phyloP scores from a whole-genome alignment of 208 protist genomes.

The Leishmania amazonensis region DNA sequence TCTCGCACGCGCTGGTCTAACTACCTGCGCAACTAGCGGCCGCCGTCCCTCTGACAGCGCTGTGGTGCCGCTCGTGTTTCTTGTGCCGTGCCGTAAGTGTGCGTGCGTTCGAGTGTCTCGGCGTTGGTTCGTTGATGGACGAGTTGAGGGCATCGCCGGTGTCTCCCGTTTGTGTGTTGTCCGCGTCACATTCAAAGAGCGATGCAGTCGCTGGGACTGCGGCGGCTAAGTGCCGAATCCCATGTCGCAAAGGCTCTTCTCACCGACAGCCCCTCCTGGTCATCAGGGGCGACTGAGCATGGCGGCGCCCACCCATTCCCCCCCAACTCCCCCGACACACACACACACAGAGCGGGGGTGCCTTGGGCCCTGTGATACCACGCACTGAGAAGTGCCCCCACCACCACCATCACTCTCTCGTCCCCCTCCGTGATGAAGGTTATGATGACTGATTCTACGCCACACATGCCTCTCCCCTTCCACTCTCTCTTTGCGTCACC shows the following conservation, averaged over 20 bases:
- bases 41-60: not conserved
- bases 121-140: not conserved
- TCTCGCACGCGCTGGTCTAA: conserved; percentile 90
- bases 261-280: not conserved
- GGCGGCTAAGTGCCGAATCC: not conserved
- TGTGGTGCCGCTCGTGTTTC: not conserved
- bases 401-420: not conserved
- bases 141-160: not conserved
- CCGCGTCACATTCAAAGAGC: not conserved
- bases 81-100: not conserved
- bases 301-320: not conserved
- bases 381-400: not conserved
- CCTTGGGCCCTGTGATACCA: not conserved
- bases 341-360: no score
- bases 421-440: not conserved
- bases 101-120: not conserved
- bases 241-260: not conserved
- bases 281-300: not conserved
- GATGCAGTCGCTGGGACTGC: not conserved
- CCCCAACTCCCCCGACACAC: not conserved
- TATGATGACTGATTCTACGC: not conserved
- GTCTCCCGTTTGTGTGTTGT: not conserved
- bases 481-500: not conserved
- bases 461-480: not conserved
- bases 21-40: conserved; percentile 70